phyloP scores from a whole-genome alignment of 2,329 filamentous ascomycete genomes.

The Coniochaeta ligniaria region DNA sequence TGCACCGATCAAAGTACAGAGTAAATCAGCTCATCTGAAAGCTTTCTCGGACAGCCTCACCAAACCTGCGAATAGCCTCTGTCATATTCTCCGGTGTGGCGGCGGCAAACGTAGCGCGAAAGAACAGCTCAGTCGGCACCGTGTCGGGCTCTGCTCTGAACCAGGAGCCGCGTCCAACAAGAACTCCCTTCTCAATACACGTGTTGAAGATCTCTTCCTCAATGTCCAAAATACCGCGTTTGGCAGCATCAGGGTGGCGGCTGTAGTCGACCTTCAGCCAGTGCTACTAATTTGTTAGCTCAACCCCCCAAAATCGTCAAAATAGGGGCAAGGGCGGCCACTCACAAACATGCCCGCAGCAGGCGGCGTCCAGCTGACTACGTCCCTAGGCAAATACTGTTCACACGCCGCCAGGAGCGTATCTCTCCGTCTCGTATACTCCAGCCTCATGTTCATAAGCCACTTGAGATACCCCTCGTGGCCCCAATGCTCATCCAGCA shows the following conservation, averaged over 20 bases:
- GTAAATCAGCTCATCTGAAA: slow-evolving; percentile 23
- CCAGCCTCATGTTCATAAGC: slow-evolving; percentile 72
- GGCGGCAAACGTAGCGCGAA: slow-evolving; percentile 84
- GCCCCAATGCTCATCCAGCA: slow-evolving; percentile 91
- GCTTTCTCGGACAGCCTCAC: slow-evolving; percentile 59
- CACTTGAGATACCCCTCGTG: slow-evolving; percentile 85
- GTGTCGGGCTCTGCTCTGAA: slow-evolving; percentile 69
- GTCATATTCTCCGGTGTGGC: slow-evolving; percentile 65
- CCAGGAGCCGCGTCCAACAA: slow-evolving; percentile 83
- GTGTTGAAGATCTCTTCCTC: slow-evolving; percentile 83
- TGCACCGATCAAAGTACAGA: not conserved
- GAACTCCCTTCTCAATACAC: slow-evolving; percentile 67
- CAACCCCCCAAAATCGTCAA: not conserved
- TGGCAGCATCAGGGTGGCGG: slow-evolving; percentile 53
- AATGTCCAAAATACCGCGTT: slow-evolving; percentile 53
- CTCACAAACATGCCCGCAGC: slow-evolving; percentile 91
- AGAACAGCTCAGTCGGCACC: slow-evolving; percentile 63
- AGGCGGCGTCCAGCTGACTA: slow-evolving; percentile 75
- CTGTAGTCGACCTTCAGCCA: slow-evolving; percentile 66
- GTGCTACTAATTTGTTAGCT: slow-evolving; percentile 35
- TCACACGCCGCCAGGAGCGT: slow-evolving; percentile 75
- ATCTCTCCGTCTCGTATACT: slow-evolving; percentile 77
- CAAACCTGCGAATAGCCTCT: slow-evolving; percentile 68
- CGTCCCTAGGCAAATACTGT: slow-evolving; percentile 61
- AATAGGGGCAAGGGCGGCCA: not conserved